Evolutionary conservation across 352 stramenopile species (phyloP).

Genomic region (Phytophthora niederhauseri): DNA sequence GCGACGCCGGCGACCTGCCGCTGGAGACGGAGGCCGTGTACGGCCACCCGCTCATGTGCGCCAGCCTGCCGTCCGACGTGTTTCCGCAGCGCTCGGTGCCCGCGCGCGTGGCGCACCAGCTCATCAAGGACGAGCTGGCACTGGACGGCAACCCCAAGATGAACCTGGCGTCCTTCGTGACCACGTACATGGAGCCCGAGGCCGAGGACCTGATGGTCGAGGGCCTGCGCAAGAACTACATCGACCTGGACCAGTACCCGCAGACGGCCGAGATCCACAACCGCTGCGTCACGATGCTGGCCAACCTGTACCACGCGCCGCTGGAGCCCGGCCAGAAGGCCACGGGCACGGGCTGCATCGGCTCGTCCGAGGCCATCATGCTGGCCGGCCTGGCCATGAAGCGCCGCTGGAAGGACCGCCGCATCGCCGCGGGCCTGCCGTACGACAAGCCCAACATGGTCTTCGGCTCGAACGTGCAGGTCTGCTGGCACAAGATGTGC

Average conservation of each 20-base stretch:
- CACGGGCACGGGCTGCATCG: slow-evolving; percentile 90
- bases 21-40: slow-evolving; percentile 72
- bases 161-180: slow-evolving; percentile 93
- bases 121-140: slow-evolving; percentile 91
- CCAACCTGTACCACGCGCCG: slow-evolving; percentile 90
- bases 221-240: slow-evolving; percentile 92
- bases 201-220: slow-evolving; percentile 92
- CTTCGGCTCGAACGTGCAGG: slow-evolving; percentile 92
- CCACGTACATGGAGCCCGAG: slow-evolving; percentile 93
- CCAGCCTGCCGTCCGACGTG: slow-evolving; percentile 57
- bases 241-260: slow-evolving; percentile 93
- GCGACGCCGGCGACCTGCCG: slow-evolving; percentile 29
- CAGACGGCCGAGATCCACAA: slow-evolving; percentile 94
- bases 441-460: slow-evolving; percentile 93
- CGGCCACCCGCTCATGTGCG: slow-evolving; percentile 84
- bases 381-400: slow-evolving; percentile 92
- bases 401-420: slow-evolving; percentile 89
- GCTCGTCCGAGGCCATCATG: slow-evolving; percentile 94
- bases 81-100: slow-evolving; percentile 76
- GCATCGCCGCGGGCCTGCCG: slow-evolving; percentile 72
- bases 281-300: slow-evolving; percentile 93
- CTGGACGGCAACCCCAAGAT: slow-evolving; percentile 92
- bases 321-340: slow-evolving; percentile 56
- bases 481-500: slow-evolving; percentile 96
- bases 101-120: slow-evolving; percentile 82